A percentile compares a stretch with the other conserved stretches of the same genome.
Evolutionary conservation across 495 filamentous ascomycete species (phyloP).

Genomic region (Trichoderma erinaceum): DNA sequence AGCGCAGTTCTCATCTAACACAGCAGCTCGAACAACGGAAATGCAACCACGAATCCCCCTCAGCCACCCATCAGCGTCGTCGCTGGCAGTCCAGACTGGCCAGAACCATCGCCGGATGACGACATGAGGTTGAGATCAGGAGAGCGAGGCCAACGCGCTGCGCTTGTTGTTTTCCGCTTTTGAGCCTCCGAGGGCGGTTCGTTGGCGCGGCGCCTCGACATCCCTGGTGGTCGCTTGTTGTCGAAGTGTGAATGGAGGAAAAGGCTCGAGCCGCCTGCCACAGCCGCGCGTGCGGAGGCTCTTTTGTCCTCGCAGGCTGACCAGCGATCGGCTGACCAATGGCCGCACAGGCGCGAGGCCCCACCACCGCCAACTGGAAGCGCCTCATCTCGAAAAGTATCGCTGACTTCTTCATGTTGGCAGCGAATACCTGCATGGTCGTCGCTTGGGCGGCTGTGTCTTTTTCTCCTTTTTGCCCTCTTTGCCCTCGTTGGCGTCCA

Average conservation of each 20-base stretch:
- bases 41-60: neutral
- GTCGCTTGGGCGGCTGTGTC: neutral
- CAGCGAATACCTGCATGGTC: neutral
- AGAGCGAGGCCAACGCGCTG: neutral
- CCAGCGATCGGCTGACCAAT: neutral
- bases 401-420: neutral
- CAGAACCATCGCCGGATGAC: neutral
- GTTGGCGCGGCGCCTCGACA: slow-evolving; percentile 3
- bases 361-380: neutral
- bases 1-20: neutral
- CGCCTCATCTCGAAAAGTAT: neutral
- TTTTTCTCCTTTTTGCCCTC: neutral
- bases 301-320: neutral
- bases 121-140: neutral
- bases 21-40: neutral
- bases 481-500: neutral
- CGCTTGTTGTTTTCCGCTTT: neutral
- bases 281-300: slow-evolving; percentile 6
- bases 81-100: neutral
- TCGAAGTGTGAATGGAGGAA: slow-evolving; percentile 10
- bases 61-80: neutral
- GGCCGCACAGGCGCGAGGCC: neutral
- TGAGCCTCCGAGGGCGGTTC: neutral
- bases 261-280: slow-evolving; percentile 3
- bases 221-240: slow-evolving; percentile 9